Evolutionary conservation across 768 basidiomycete genomes (phyloP), one percentile per base, ranked within the genome.

Genomic region (Suillus spraguei): DNA sequence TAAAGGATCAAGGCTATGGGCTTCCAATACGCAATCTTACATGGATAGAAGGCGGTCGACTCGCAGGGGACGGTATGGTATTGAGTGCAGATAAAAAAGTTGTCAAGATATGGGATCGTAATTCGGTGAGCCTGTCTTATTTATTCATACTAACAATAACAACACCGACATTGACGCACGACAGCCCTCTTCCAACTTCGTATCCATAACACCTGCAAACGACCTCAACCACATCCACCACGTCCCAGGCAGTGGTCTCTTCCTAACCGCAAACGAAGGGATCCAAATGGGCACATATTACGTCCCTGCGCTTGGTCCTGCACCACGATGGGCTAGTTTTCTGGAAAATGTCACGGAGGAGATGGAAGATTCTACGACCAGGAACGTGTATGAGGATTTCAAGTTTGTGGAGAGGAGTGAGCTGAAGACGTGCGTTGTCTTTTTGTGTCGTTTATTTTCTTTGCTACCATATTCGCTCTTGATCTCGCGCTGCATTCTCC

Each of bases 311-410:
- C 87, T 99, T 14, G 97, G 97, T 0, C 95, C 96, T 3, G 97
- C 97, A 11, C 97, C 97, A 5, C 87, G 88, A 67, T 99, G 97
- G 97, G 94, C 94, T 41, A 90, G 90, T 71, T 99, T 99, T 88
- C 87, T 99, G 63, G 97, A 99, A 78, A 94, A 95, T 70, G 92
- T 99, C 72, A 99, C 97, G 0, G 97, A 99, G 76, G 97, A 99
- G 73, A 90, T 99, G 89, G 97, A 99, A 71, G 94, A 94, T 72
- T 89, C 91, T 71, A 88, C 84, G 10, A 83, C 82, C 41, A 88
- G 86, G 61, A 88, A 85, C 33, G 85, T 91, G 6, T 99, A 99
- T 74, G 91, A 96, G 74, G 97, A 99, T 79, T 99, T 89, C 87
- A 99, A 99, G 77, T 99, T 99, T 71, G 85, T 99, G 61, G 94